Percentiles rank a stretch among this genome's conserved stretches.
These are phyloP conservation scores for Picea sitchensis DNA, from an alignment of 75 land plant genomes.

Conservation along the genomic window DNA sequence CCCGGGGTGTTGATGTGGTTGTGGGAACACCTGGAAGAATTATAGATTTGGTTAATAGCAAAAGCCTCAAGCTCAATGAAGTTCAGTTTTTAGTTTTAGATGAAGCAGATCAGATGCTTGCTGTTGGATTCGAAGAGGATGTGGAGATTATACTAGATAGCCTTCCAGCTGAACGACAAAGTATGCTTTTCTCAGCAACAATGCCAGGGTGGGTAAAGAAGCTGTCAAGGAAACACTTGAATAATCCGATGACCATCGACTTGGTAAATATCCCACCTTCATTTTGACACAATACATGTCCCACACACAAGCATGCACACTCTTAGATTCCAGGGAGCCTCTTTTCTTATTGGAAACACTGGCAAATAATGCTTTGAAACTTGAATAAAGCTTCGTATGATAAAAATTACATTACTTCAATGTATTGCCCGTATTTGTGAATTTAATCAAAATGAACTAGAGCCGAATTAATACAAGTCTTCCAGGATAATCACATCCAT, in stretches of 20 bases:
- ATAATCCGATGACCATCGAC: slow-evolving; percentile 90
- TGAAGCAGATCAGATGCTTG: slow-evolving; percentile 99
- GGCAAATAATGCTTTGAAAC: neutral
- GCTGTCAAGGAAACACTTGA: slow-evolving; percentile 75
- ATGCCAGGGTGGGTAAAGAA: slow-evolving; percentile 98
- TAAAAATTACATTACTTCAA: neutral
- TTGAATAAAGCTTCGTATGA: neutral
- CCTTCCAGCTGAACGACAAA: slow-evolving; percentile 76
- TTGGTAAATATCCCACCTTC: slow-evolving; percentile 43
- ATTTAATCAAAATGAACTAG: neutral
- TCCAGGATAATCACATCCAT: no score
- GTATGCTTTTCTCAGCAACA: slow-evolving; percentile 99
- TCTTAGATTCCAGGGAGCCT: neutral
- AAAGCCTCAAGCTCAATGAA: slow-evolving; percentile 60
- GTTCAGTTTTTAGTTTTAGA: slow-evolving; percentile 83
- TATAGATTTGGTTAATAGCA: slow-evolving; percentile 72
- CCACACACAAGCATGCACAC: neutral
- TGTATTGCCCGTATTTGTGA: neutral
- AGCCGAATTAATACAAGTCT: neutral
- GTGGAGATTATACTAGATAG: slow-evolving; percentile 81
- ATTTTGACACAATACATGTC: slow-evolving; percentile 1
- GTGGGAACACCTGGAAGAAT: slow-evolving; percentile 98
- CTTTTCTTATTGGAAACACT: neutral
- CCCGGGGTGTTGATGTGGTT: slow-evolving; percentile 89
- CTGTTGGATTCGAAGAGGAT: slow-evolving; percentile 96